Percentiles rank a stretch among this genome's conserved stretches.
Conservation (phyloP, 495 filamentous ascomycete genomes). For the Parathielavia hyrcaniae region DNA sequence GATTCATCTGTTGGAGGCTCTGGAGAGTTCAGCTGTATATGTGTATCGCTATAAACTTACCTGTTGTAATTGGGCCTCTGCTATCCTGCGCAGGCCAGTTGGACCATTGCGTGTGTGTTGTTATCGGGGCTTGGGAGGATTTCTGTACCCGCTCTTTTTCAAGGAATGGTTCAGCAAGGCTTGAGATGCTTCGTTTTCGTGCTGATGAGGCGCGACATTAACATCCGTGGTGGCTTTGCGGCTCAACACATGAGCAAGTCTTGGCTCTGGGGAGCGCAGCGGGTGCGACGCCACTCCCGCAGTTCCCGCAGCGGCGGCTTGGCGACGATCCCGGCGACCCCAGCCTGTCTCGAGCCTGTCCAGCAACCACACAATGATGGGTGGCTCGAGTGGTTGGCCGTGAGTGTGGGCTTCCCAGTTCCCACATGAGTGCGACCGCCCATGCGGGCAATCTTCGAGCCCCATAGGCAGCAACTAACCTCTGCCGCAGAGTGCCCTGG, state of each 20-base stretch:
- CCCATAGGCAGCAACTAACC: background rate
- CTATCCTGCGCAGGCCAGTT: too few species aligned
- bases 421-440: background rate
- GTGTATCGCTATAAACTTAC: too few species aligned
- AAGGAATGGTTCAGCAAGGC: background rate
- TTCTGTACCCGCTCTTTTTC: too few species aligned
- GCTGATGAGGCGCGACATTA: background rate
- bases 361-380: background rate
- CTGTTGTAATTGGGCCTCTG: too few species aligned
- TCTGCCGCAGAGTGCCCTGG: background rate
- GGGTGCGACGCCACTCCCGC: background rate
- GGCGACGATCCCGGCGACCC: background rate
- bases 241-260: background rate
- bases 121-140: too few species aligned
- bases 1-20: background rate
- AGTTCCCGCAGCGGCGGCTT: conserved; percentile 1
- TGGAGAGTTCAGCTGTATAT: background rate
- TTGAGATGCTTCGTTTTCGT: background rate
- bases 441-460: background rate
- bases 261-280: too few species aligned
- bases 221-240: background rate
- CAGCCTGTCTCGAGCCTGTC: background rate
- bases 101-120: too few species aligned
- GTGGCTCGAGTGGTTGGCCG: background rate
- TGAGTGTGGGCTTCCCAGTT: background rate